Percentiles rank a stretch among this genome's conserved stretches.
These are phyloP conservation scores for Zostera marina DNA, from an alignment of 116 monocot genomes.

Conservation along the genomic window DNA sequence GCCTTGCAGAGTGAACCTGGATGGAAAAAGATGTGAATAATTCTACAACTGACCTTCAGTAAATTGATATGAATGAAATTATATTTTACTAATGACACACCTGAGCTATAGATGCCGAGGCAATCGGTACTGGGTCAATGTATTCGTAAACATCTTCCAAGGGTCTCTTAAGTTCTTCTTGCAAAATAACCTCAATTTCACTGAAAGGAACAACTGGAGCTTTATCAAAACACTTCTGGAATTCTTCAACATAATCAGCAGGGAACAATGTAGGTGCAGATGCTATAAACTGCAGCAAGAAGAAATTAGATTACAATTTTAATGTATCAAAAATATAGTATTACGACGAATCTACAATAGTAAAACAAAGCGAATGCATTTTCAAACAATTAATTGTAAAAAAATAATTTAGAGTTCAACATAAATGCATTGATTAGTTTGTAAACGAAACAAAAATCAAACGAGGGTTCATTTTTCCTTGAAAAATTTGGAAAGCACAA, in stretches of 20 bases:
- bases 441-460: background rate
- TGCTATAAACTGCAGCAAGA: conserved; percentile 58
- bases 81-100: conserved; percentile 15
- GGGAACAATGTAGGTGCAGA: conserved; percentile 95
- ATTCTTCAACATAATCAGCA: conserved; percentile 83
- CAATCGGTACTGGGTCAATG: conserved; percentile 83
- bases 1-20: conserved; percentile 83
- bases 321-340: background rate
- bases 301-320: background rate
- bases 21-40: background rate
- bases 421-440: background rate
- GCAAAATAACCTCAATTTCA: conserved; percentile 66
- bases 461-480: too few relatives aligned
- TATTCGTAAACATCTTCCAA: conserved; percentile 75
- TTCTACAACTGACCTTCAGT: conserved; percentile 5
- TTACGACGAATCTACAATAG: background rate
- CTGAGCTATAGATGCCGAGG: conserved; percentile 94
- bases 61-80: conserved; percentile 2
- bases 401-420: background rate
- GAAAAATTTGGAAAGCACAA: too few relatives aligned
- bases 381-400: background rate
- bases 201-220: conserved; percentile 71
- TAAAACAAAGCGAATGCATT: background rate
- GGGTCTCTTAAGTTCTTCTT: conserved; percentile 62
- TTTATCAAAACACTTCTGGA: conserved; percentile 87